Conservation (phyloP, 768 basidiomycete genomes). For the Tricholoma flavovirens region DNA sequence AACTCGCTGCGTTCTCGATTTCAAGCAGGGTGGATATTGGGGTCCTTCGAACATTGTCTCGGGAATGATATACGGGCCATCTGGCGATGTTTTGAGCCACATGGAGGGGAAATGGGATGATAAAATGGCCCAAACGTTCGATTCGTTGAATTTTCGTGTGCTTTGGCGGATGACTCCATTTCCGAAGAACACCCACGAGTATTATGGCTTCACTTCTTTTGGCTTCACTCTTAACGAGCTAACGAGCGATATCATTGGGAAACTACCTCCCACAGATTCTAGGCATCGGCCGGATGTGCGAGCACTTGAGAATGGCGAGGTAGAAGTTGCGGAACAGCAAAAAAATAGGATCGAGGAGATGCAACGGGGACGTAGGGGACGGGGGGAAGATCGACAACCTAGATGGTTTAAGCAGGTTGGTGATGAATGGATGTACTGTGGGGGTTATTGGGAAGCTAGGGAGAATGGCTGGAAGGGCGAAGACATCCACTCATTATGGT, state of each 20-base stretch:
- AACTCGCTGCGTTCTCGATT: constrained; percentile 73
- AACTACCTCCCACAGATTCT: constrained; percentile 77
- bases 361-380: constrained; percentile 67
- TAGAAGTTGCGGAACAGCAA: constrained; percentile 65
- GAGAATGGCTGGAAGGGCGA: constrained; percentile 55
- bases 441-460: constrained; percentile 82
- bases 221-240: constrained; percentile 80
- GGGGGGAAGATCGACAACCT: constrained; percentile 53
- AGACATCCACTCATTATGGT: constrained; percentile 56
- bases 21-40: constrained; percentile 85
- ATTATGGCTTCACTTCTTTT: constrained; percentile 81
- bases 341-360: constrained; percentile 70
- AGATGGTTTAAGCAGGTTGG: constrained; percentile 70
- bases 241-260: constrained; percentile 54
- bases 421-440: constrained; percentile 71
- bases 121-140: constrained; percentile 62
- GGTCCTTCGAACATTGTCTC: constrained; percentile 68
- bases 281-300: constrained; percentile 76
- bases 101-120: constrained; percentile 94
- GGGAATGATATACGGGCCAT: constrained; percentile 49
- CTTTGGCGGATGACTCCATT: constrained; percentile 77
- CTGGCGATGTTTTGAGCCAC: constrained; percentile 49
- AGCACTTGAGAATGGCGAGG: constrained; percentile 72
- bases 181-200: constrained; percentile 62
- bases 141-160: constrained; percentile 61